Base-by-base conservation (phyloP, 371 early-diverging fungal genomes). In the Chytridiales sp. region DNA sequence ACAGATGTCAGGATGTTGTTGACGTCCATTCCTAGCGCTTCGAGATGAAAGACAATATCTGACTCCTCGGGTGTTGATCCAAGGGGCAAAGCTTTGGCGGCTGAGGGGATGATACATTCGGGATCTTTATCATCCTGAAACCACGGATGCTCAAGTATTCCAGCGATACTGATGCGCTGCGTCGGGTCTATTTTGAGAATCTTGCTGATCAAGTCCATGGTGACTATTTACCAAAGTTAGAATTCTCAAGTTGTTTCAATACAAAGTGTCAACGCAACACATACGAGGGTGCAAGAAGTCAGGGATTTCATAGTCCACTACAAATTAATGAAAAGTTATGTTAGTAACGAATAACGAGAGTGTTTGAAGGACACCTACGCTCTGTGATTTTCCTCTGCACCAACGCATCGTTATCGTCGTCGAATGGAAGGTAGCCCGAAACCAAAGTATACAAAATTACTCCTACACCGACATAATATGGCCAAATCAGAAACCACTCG, bases 371-470 rank as follows among this genome's bases (percentile, higher is more conserved):
- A n/a, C n/a, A n/a, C n/a, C n/a, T n/a, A n/a, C n/a, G 73, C 32
- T 79, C 78, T 31, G 84, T 69, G 35, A 93, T 91, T 63, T 90
- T 87, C 56, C 78, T 72, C 56, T 85, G 86, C 34, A 88, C 83
- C 17, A 80, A 70, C 2, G 74, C 62, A 52, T 90, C 91, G 59
- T 79, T 85, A 56, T 90, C 90, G 53, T 89, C 92, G 61, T 92
- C 91, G 76, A 91, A 91, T 1, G 94, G 92, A 6, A 90, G 75
- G 61, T 84, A 84, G 1, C 91, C 92, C 40, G 86, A 85, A 15
- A 90, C 61, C 11, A 92, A 73, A 0, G 90, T 89, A 64, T 85
- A 93, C 6, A 93, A 72, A 64, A 91, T 88, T 26, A 92, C 86
- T n/a, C n/a, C n/a, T n/a, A n/a, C n/a, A n/a, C n/a, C n/a, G n/a